Evolutionary conservation across 2,329 filamentous ascomycete species (phyloP).

Genomic region (Aspergillus alliaceus): DNA sequence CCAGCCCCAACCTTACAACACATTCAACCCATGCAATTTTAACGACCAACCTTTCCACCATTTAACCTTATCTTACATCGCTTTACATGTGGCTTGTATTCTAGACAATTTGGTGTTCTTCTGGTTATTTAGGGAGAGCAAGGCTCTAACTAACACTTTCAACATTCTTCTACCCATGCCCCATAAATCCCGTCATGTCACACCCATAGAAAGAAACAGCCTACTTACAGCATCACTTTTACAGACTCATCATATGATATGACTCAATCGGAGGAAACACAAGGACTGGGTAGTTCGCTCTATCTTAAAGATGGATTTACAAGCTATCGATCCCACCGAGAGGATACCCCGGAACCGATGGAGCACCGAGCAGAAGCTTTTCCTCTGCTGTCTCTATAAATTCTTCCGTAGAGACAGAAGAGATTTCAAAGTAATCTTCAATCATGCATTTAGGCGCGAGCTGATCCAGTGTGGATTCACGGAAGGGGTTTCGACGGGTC

Average conservation of each 20-base stretch:
- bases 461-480: constrained; percentile 21
- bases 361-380: constrained; percentile 15
- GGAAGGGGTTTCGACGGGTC: constrained; percentile 2
- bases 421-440: constrained; percentile 26
- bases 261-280: not conserved
- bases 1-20: not conserved
- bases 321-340: not conserved
- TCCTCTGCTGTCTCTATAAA: constrained; percentile 26
- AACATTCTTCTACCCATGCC: not conserved
- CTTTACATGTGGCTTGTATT: not conserved
- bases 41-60: not conserved
- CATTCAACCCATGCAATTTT: not conserved
- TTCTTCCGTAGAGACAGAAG: constrained; percentile 19
- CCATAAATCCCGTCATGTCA: not conserved
- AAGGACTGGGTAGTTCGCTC: too few species aligned
- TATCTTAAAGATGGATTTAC: not conserved
- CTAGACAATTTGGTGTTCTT: not conserved
- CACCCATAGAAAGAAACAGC: not conserved
- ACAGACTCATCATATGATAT: too few species aligned
- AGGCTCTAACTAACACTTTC: not conserved
- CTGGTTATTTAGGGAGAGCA: not conserved
- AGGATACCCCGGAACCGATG: constrained; percentile 14
- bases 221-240: not conserved
- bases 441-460: constrained; percentile 20
- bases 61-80: not conserved